phyloP scores from a whole-genome alignment of 164 flowering plant genomes.

The Macadamia integrifolia region DNA sequence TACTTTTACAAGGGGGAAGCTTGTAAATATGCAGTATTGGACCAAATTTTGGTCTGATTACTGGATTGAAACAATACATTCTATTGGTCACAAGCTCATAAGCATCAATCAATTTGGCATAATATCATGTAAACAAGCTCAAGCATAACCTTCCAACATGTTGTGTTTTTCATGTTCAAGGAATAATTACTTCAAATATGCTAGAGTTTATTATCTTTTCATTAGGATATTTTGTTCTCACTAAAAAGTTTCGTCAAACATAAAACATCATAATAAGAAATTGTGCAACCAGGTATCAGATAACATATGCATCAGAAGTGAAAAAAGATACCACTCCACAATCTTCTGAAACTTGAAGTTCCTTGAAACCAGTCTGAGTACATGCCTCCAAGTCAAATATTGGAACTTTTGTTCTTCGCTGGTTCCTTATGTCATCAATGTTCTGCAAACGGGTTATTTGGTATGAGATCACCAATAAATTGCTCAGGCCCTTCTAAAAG shows the following conservation, averaged over 20 bases:
- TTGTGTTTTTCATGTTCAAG: neutral
- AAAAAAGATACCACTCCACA: slow-evolving; percentile 76
- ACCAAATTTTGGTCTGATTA: neutral
- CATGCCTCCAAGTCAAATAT: slow-evolving; percentile 89
- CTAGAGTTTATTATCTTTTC: neutral
- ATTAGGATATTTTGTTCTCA: neutral
- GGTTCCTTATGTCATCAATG: slow-evolving; percentile 71
- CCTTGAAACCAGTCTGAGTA: slow-evolving; percentile 79
- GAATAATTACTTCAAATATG: neutral
- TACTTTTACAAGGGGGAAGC: neutral
- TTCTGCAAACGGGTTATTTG: slow-evolving; percentile 47
- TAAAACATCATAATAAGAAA: neutral
- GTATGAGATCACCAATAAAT: neutral
- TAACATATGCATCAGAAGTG: neutral
- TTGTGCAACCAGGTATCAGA: neutral
- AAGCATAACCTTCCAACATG: neutral
- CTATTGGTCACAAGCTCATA: too few relatives aligned
- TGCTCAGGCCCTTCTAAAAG: too few relatives aligned
- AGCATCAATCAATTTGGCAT: neutral
- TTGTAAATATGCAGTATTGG: neutral
- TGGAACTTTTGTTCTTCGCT: slow-evolving; percentile 75
- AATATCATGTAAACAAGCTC: neutral
- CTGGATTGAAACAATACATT: too few relatives aligned
- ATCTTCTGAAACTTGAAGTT: slow-evolving; percentile 91
- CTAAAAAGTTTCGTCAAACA: neutral